These are phyloP conservation scores for Orbilia oligospora DNA, from an alignment of 2,329 filamentous ascomycete species.

Conservation along the genomic window DNA sequence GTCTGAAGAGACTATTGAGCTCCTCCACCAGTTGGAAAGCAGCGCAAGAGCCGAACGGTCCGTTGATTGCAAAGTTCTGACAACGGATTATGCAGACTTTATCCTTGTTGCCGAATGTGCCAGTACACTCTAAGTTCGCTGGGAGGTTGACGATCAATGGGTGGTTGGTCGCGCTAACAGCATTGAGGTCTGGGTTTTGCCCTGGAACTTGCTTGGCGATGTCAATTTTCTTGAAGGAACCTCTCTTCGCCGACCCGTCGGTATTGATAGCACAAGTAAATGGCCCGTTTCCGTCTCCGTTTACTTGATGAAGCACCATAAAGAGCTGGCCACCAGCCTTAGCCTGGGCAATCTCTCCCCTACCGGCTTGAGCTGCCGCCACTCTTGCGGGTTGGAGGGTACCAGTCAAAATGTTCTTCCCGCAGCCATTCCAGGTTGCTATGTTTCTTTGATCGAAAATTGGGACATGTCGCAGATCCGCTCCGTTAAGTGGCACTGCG, in stretches of 20 bases:
- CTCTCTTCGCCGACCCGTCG: background rate
- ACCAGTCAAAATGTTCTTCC: background rate
- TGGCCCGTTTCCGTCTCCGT: slow-evolving; percentile 50
- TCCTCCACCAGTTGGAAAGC: slow-evolving; percentile 1
- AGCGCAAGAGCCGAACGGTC: slow-evolving; percentile 27
- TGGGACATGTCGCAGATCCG: slow-evolving; percentile 24
- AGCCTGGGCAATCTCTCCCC: slow-evolving; percentile 21
- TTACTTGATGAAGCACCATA: slow-evolving; percentile 43
- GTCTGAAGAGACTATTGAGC: background rate
- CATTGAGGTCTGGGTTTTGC: slow-evolving; percentile 28
- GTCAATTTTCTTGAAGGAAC: background rate
- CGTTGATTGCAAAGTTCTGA: slow-evolving; percentile 25
- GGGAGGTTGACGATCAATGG: slow-evolving; percentile 28
- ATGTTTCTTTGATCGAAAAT: slow-evolving; percentile 19
- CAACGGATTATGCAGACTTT: slow-evolving; percentile 28
- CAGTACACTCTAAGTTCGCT: background rate
- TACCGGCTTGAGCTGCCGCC: background rate
- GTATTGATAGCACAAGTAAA: slow-evolving; percentile 44
- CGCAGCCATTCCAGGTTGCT: slow-evolving; percentile 21
- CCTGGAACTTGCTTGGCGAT: slow-evolving; percentile 41
- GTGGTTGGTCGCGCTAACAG: background rate
- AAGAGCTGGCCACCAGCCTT: slow-evolving; percentile 23
- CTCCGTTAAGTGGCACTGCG: slow-evolving; percentile 18
- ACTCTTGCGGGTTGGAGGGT: background rate
- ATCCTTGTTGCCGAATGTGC: background rate